These are phyloP conservation scores for Naganishia sp. DNA, from an alignment of 1,284 basidiomycete species.

Conservation along the genomic window DNA sequence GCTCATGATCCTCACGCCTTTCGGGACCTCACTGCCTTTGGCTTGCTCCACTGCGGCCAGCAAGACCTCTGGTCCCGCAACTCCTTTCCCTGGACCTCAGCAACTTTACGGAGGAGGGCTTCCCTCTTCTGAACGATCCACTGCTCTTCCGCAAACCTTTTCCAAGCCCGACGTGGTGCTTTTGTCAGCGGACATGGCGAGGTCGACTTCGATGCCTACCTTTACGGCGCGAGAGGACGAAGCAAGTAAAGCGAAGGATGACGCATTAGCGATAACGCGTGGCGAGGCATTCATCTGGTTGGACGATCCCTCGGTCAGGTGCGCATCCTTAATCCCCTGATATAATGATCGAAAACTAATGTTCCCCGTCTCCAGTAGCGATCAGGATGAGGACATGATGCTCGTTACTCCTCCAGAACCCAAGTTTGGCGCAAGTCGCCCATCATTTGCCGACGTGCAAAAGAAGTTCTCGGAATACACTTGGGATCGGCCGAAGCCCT, in stretches of 20 bases:
- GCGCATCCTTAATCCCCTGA: neutral
- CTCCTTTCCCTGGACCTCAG: neutral
- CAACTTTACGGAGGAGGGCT: neutral
- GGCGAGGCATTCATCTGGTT: conserved; percentile 45
- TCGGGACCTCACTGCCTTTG: conserved; percentile 35
- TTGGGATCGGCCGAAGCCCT: neutral
- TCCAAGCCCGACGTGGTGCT: neutral
- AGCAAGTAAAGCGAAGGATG: conserved; percentile 45
- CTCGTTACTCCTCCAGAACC: conserved; percentile 14
- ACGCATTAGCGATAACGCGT: conserved; percentile 43
- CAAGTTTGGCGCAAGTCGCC: neutral
- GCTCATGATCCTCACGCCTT: conserved; percentile 46
- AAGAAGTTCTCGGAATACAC: conserved; percentile 1
- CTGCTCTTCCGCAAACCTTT: no score
- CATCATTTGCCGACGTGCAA: neutral
- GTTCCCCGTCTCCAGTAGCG: neutral
- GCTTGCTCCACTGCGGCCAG: neutral
- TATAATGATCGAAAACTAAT: neutral
- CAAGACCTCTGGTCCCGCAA: neutral
- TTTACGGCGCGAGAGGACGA: conserved; percentile 43
- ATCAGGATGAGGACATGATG: conserved; percentile 13
- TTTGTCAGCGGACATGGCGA: conserved; percentile 42
- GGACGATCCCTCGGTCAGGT: conserved; percentile 7
- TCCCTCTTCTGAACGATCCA: no score
- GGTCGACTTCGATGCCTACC: conserved; percentile 43